Evolutionary conservation across 2,329 filamentous ascomycete species (phyloP), one percentile per base, ranked within the genome.

Genomic region (Lasiodiplodia hormozganensis): DNA sequence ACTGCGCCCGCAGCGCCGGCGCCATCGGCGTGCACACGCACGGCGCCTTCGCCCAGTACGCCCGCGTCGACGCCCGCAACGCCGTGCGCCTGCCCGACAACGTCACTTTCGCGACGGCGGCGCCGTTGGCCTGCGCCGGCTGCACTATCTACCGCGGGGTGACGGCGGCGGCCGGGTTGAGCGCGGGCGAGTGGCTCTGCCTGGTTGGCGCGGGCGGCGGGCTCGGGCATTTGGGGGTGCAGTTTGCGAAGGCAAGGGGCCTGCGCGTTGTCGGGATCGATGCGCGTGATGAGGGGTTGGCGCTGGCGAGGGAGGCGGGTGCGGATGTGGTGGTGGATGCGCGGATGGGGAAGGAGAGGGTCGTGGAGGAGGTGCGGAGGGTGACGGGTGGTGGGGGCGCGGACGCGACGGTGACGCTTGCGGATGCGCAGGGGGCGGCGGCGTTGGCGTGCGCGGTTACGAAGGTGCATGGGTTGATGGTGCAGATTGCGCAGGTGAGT

Each of bases 41-140:
- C 69, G 88, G 88, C 0, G 85, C 81, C 65, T 87, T 89, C 67
- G 86, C 86, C 0, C 85, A 89, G 69, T 89, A 87, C 72, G 83
- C 84, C 28, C 72, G 83, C 49, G 82, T 83, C 7, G 87, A 89
- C 73, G 77, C 79, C 3, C 75, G 84, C 38, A 81, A 76, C 57
- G 80, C 82, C 5, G 85, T 82, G 2, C 75, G 74, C 4, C 74
- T 88, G 64, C 86, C 87, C 1, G 80, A 85, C 38, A 76, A 76
- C 7, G 77, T 89, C 14, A 79, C 78, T 2, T 83, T 88, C 60
- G 72, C 82, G 65, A 81, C 80, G 18, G 87, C 86, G 16, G 87
- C 86, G 56, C 87, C 87, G 4, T 76, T 89, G 25, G 86, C 86
- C 14, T 89, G 86, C 73, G 86, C 87, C 0, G 86, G 86, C 0